Conservation (phyloP, 768 basidiomycete genomes). For the Trichaptum fuscoviolaceum region DNA sequence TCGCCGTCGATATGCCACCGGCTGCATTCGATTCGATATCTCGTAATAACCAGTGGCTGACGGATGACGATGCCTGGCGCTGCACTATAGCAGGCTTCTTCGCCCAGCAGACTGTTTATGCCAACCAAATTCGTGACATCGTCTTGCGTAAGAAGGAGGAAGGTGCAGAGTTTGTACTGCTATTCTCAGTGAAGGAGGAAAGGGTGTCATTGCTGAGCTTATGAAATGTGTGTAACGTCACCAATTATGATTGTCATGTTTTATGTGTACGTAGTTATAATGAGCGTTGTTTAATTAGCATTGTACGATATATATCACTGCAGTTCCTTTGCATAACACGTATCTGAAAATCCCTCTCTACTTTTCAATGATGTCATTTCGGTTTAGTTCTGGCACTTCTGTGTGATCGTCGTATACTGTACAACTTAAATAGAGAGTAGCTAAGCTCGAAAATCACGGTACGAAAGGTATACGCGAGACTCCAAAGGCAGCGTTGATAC, state of each 20-base stretch:
- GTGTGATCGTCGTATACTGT: too few relatives aligned
- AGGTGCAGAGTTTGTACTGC: slow-evolving; percentile 53
- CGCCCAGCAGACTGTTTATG: slow-evolving; percentile 53
- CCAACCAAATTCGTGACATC: slow-evolving; percentile 62
- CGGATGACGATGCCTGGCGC: slow-evolving; percentile 75
- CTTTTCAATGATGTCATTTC: background rate
- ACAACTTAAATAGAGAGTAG: too few relatives aligned
- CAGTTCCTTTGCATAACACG: background rate
- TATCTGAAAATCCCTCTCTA: background rate
- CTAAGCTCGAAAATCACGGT: too few relatives aligned
- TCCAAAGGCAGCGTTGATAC: too few relatives aligned
- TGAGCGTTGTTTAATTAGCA: background rate
- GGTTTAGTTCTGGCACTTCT: too few relatives aligned
- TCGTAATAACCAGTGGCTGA: slow-evolving; percentile 55
- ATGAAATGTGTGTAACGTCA: background rate
- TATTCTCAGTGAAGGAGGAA: slow-evolving; percentile 68
- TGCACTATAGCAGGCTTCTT: slow-evolving; percentile 50
- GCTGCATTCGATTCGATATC: slow-evolving; percentile 59
- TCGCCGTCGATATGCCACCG: slow-evolving; percentile 67
- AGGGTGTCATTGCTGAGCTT: slow-evolving; percentile 56
- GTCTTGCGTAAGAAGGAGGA: slow-evolving; percentile 57
- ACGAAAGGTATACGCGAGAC: too few relatives aligned
- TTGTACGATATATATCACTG: background rate
- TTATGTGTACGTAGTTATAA: background rate
- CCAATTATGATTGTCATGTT: background rate